Percentiles rank a stretch among this genome's conserved stretches.
Conservation (phyloP, 768 basidiomycete species). For the Mycena olivaceomarginata region DNA sequence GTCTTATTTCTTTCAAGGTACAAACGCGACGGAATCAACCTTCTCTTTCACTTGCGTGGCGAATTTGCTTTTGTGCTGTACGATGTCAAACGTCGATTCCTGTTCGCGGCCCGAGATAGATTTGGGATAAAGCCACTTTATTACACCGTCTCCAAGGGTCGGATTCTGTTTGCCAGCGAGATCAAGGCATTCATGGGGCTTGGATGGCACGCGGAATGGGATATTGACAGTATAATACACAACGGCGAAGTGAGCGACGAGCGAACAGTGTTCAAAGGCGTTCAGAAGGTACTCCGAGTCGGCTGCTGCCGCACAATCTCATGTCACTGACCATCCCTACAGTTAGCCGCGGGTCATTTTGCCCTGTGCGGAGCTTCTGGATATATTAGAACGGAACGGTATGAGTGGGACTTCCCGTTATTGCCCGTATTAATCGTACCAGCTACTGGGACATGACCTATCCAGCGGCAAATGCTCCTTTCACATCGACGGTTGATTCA, state of each 20-base stretch:
- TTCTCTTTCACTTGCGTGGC: slow-evolving; percentile 41
- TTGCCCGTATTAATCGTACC: background rate
- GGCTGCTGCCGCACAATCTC: background rate
- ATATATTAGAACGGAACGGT: slow-evolving; percentile 25
- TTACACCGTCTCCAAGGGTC: slow-evolving; percentile 38
- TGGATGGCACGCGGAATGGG: slow-evolving; percentile 45
- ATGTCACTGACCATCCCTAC: background rate
- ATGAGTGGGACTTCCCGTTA: background rate
- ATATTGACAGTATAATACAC: slow-evolving; percentile 40
- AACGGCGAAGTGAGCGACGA: slow-evolving; percentile 37
- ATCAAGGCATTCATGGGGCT: slow-evolving; percentile 44
- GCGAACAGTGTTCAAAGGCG: slow-evolving; percentile 39
- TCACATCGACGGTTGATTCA: slow-evolving; percentile 13
- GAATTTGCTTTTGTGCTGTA: slow-evolving; percentile 48
- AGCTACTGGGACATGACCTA: slow-evolving; percentile 30
- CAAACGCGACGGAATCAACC: slow-evolving; percentile 41
- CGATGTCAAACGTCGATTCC: slow-evolving; percentile 37
- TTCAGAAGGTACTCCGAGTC: slow-evolving; percentile 32
- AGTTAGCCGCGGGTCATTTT: slow-evolving; percentile 32
- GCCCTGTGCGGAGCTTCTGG: slow-evolving; percentile 31
- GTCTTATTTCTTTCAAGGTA: background rate
- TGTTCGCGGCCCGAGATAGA: slow-evolving; percentile 45
- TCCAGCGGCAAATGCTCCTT: background rate
- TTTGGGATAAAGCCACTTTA: slow-evolving; percentile 48
- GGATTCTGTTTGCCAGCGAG: slow-evolving; percentile 43